phyloP scores from a whole-genome alignment of 176 grass and related monocot genomes.

The Oryza coarctata region DNA sequence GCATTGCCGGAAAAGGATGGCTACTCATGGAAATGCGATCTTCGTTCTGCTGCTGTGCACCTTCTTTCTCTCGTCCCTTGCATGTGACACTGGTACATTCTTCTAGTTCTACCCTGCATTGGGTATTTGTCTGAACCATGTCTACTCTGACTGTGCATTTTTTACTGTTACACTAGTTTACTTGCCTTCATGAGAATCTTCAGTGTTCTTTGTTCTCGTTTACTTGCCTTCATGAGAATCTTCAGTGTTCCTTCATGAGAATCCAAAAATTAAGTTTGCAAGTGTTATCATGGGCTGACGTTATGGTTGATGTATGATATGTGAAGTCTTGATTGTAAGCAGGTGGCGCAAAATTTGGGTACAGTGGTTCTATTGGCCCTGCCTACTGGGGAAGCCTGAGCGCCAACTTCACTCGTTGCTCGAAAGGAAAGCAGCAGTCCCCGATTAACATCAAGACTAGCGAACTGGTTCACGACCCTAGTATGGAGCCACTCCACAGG shows the following conservation, averaged over 20 bases:
- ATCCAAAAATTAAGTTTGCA: neutral
- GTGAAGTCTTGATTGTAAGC: neutral
- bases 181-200: neutral
- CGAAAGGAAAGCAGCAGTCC: constrained; percentile 60
- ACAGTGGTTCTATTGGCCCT: constrained; percentile 52
- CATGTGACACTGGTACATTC: constrained; percentile 40
- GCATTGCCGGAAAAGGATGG: constrained; percentile 15
- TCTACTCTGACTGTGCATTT: neutral
- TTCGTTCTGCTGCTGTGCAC: constrained; percentile 9
- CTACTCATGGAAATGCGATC: neutral
- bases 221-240: neutral
- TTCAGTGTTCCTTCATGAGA: neutral
- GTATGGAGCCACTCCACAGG: constrained; percentile 46
- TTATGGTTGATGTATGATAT: neutral
- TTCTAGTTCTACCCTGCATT: neutral
- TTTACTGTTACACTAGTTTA: neutral
- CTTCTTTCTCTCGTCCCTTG: neutral
- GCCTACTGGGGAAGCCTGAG: constrained; percentile 56
- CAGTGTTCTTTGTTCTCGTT: neutral
- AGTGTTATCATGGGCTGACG: neutral
- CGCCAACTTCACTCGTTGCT: constrained; percentile 54
- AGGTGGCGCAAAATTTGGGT: constrained; percentile 53
- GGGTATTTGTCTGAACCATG: no score
- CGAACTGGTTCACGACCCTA: constrained; percentile 28
- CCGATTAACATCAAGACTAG: constrained; percentile 64